These are phyloP conservation scores for Dothistroma septosporum DNA, from an alignment of 2,329 filamentous ascomycete genomes.

Conservation along the genomic window DNA sequence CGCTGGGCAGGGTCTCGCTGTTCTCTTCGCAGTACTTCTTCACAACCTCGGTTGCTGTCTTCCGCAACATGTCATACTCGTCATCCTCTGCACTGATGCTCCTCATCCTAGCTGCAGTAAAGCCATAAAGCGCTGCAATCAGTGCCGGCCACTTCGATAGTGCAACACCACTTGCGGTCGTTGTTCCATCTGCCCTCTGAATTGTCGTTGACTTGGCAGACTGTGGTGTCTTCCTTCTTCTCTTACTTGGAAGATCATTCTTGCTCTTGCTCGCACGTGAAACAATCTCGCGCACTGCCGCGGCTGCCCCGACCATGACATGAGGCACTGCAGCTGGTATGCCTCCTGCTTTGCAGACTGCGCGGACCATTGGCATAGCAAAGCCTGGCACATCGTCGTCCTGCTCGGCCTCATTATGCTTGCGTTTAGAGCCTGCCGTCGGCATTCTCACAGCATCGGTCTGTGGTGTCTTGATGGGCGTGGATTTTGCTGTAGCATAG, in stretches of 20 bases:
- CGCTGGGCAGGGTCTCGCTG: conserved; percentile 6
- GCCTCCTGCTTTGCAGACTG: conserved; percentile 41
- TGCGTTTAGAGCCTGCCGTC: background rate
- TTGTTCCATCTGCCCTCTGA: background rate
- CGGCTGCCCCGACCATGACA: conserved; percentile 19
- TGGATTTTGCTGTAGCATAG: conserved; percentile 1
- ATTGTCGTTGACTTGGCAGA: conserved; percentile 7
- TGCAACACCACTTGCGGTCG: conserved; percentile 3
- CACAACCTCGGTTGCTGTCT: conserved; percentile 9
- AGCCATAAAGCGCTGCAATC: conserved; percentile 13
- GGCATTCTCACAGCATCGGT: conserved; percentile 10
- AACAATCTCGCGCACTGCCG: conserved; percentile 15
- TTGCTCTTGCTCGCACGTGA: conserved; percentile 4
- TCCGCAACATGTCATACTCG: conserved; percentile 5
- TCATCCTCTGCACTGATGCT: conserved; percentile 8
- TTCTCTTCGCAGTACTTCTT: conserved; percentile 4
- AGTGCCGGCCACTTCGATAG: conserved; percentile 19
- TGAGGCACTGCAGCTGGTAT: conserved; percentile 21
- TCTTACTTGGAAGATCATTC: conserved; percentile 6
- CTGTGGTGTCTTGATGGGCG: background rate
- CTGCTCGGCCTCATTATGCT: background rate
- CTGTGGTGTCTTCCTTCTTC: conserved; percentile 13
- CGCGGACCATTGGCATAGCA: conserved; percentile 46
- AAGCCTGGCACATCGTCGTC: conserved; percentile 11
- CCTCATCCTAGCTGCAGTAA: conserved; percentile 14